These are phyloP conservation scores for Starmera quercuum DNA, from an alignment of 805 yeast species.

Conservation along the genomic window DNA sequence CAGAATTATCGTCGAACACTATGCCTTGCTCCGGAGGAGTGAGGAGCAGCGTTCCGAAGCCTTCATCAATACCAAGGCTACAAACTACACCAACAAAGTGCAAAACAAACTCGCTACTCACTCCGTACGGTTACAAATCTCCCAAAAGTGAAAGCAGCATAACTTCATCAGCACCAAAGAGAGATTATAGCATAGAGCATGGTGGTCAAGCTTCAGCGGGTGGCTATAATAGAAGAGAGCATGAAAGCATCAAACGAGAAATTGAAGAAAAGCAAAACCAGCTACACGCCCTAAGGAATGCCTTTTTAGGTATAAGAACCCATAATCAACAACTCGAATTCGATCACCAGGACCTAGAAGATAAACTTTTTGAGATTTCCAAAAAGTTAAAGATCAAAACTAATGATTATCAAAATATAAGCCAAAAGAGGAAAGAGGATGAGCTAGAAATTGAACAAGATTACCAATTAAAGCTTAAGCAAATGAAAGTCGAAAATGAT, in stretches of 20 bases:
- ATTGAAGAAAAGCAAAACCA: constrained; percentile 11
- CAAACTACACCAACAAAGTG: constrained; percentile 16
- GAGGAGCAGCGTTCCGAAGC: neutral
- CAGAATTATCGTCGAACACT: too few relatives aligned
- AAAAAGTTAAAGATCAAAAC: constrained; percentile 21
- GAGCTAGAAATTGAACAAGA: constrained; percentile 12
- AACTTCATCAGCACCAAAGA: neutral
- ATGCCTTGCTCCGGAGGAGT: too few relatives aligned
- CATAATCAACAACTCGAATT: constrained; percentile 30
- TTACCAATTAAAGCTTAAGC: constrained; percentile 25
- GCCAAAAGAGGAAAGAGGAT: constrained; percentile 18
- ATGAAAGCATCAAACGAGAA: constrained; percentile 7
- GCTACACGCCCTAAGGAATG: constrained; percentile 13
- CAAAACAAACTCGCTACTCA: constrained; percentile 7
- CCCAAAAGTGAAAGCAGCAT: constrained; percentile 1
- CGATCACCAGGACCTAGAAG: constrained; percentile 25
- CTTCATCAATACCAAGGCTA: constrained; percentile 14
- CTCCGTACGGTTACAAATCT: constrained; percentile 6
- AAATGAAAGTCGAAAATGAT: constrained; percentile 27
- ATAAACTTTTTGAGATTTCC: constrained; percentile 9
- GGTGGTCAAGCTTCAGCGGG: neutral
- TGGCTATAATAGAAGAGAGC: constrained; percentile 2
- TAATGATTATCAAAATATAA: constrained; percentile 22
- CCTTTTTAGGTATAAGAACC: constrained; percentile 26
- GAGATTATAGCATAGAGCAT: neutral